Base-by-base conservation (phyloP, 2,329 filamentous ascomycete genomes). In the Xylariales sp. region DNA sequence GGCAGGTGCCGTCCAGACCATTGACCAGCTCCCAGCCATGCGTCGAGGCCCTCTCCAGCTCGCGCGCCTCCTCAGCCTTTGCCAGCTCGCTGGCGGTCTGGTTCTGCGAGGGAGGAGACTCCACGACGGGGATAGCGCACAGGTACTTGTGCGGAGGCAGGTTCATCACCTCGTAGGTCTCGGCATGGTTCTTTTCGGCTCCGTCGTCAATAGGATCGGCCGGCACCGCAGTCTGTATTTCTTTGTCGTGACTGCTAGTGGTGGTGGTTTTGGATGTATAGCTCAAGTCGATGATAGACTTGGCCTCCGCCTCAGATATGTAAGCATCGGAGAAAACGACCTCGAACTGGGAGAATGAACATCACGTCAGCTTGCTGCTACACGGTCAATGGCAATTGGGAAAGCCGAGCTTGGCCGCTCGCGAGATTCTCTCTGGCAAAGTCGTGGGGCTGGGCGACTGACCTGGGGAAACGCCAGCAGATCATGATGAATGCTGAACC, bases 401-500 rank as follows among this genome's bases (percentile, higher is more conserved):
- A n/a, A n/a, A n/a, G n/a, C n/a, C n/a, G n/a, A n/a, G n/a, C n/a
- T n/a, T n/a, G n/a, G 19, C 16, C 17, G 12, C 7, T 24, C 16
- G 17, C 29, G 14, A 12, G 19, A 20, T n/a, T 23, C 19, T 21
- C 27, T 24, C 5, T 20, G 23, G 23, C 12, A 10, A 30, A 19
- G 11, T 14, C 8, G 11, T 13, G 14, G 32, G 27, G 37, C n/a
- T 19, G 17, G 17, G 21, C 35, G 25, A 54, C 69, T 46, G 70
- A 91, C 87, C 74, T 93, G 88, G 10, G 90, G 90, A 62, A 85
- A 88, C 14, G 88, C 88, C 40, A 95, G 74, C 36, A 95, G 62
- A 58, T 96, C 90, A 56, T 95, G 88, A 54, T 93, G 82, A 40
- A 95, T 85, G 65, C 83, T 95, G 67, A 95, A 95, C 38, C 70